Conservation (phyloP, 495 filamentous ascomycete genomes). For the Xylaria intraflava region DNA sequence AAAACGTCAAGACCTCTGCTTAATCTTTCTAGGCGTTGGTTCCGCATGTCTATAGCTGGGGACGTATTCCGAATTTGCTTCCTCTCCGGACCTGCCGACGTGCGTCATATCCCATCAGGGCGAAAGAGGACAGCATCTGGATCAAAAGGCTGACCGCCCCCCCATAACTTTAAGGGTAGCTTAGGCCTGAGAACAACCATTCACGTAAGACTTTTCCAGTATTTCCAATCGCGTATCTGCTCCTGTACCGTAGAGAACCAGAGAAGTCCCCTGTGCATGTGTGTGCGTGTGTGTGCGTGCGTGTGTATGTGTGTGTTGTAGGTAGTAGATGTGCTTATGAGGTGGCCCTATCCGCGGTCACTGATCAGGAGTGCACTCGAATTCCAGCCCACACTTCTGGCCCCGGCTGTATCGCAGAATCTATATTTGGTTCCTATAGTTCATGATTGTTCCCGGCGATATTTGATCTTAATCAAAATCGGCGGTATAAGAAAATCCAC, state of each 20-base stretch:
- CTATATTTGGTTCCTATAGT: background rate
- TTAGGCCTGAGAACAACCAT: background rate
- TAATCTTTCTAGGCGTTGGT: background rate
- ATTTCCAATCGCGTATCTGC: background rate
- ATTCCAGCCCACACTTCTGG: background rate
- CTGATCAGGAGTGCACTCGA: background rate
- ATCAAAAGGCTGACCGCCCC: background rate
- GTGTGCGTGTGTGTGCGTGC: no score
- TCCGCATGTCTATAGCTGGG: slow-evolving; percentile 6
- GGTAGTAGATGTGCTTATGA: background rate
- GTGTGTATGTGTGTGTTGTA: background rate
- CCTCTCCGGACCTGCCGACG: background rate
- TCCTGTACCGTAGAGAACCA: background rate
- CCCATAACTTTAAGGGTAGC: background rate
- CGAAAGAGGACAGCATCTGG: background rate
- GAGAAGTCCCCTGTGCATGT: no score
- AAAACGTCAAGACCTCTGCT: slow-evolving; percentile 4
- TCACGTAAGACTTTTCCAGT: background rate
- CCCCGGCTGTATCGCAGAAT: background rate
- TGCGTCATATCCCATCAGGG: background rate
- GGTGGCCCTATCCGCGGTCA: background rate
- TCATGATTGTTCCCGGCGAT: background rate
- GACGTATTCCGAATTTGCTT: background rate
- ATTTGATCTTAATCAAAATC: slow-evolving; percentile 39
- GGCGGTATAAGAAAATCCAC: slow-evolving; percentile 85